Evolutionary conservation across 495 filamentous ascomycete genomes (phyloP).

Genomic region (Annulohypoxylon bovei): DNA sequence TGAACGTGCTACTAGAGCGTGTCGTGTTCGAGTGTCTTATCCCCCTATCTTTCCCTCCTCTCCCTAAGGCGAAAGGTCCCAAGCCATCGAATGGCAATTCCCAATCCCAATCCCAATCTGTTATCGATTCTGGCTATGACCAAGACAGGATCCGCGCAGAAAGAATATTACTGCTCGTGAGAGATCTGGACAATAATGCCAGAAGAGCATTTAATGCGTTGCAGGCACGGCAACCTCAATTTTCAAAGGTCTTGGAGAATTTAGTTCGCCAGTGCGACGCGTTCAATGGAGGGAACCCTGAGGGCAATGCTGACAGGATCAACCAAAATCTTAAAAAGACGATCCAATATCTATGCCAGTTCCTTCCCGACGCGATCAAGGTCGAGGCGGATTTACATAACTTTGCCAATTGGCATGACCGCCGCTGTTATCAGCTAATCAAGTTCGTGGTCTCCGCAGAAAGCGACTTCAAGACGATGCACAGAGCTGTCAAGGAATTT

Average conservation of each 20-base stretch:
- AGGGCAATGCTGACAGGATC: slow-evolving; percentile 73
- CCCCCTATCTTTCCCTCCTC: slow-evolving; percentile 84
- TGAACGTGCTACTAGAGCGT: slow-evolving; percentile 83
- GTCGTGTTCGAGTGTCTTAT: slow-evolving; percentile 88
- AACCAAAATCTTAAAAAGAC: slow-evolving; percentile 73
- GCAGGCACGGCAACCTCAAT: slow-evolving; percentile 75
- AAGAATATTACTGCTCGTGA: slow-evolving; percentile 82
- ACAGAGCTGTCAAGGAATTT: slow-evolving; percentile 89
- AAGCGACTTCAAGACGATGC: slow-evolving; percentile 89
- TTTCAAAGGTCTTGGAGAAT: slow-evolving; percentile 72
- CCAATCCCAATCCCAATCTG: slow-evolving; percentile 63
- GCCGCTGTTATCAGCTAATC: slow-evolving; percentile 88
- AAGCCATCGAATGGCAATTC: slow-evolving; percentile 69
- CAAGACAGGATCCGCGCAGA: slow-evolving; percentile 86
- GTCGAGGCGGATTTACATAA: slow-evolving; percentile 80
- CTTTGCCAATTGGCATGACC: slow-evolving; percentile 91
- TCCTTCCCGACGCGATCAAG: slow-evolving; percentile 75
- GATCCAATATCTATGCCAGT: slow-evolving; percentile 74
- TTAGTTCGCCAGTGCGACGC: slow-evolving; percentile 84
- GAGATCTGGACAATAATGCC: slow-evolving; percentile 78
- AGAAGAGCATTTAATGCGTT: slow-evolving; percentile 91
- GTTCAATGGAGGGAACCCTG: slow-evolving; percentile 87
- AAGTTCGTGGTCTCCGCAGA: slow-evolving; percentile 84
- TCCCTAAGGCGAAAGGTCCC: slow-evolving; percentile 70
- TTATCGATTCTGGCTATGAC: slow-evolving; percentile 63